Evolutionary conservation across 2,329 filamentous ascomycete genomes (phyloP).

Genomic region (Aspergillus tanneri): DNA sequence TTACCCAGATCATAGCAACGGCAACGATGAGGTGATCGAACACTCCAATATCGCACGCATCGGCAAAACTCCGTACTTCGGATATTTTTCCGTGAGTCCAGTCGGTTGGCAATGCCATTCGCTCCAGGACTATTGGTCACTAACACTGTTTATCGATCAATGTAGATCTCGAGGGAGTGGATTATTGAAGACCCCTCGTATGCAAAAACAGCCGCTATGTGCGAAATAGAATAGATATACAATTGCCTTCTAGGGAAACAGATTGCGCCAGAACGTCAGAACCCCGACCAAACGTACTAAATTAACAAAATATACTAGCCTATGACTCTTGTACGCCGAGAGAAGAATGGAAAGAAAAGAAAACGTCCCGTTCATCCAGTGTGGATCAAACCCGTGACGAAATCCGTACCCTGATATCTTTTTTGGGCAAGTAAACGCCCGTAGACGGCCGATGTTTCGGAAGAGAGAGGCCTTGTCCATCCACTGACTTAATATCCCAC

Average conservation of each 20-base stretch:
- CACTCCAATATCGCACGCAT: neutral
- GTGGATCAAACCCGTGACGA: constrained; percentile 38
- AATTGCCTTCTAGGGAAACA: neutral
- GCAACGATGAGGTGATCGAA: neutral
- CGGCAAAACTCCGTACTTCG: neutral
- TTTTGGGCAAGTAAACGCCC: constrained; percentile 52
- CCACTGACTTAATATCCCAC: constrained; percentile 56
- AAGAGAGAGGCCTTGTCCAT: constrained; percentile 50
- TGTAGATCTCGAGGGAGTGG: no score
- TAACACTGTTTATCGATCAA: no score
- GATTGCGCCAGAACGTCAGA: no score
- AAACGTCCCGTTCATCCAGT: neutral
- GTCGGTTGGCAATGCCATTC: neutral
- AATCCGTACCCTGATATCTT: constrained; percentile 57
- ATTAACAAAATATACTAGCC: neutral
- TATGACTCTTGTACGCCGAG: neutral
- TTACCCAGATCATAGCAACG: no score
- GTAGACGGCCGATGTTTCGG: constrained; percentile 51
- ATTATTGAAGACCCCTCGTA: no score
- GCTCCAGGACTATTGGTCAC: neutral
- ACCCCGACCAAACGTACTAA: no score
- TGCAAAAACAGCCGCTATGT: neutral
- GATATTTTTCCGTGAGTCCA: neutral
- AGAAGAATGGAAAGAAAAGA: neutral
- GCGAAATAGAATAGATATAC: neutral